A percentile compares a stretch with the other conserved stretches of the same genome.
phyloP scores from a whole-genome alignment of 306 rosid genomes.

The Malus fusca region DNA sequence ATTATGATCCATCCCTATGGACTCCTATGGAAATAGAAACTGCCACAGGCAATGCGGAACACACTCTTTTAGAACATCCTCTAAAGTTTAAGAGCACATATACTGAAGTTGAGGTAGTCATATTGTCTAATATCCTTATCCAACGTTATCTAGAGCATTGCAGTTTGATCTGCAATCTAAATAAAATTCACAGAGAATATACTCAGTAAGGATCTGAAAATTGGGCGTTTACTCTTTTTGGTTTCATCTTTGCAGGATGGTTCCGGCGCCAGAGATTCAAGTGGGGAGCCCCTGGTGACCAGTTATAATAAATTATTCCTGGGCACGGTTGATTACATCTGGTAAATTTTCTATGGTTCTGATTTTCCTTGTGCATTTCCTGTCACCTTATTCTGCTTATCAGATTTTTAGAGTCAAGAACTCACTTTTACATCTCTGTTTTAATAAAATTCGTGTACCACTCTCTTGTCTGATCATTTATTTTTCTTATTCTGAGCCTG shows the following conservation, averaged over 20 bases:
- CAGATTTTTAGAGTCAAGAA: neutral
- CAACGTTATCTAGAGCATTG: neutral
- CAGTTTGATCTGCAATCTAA: slow-evolving; percentile 9
- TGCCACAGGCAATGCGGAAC: slow-evolving; percentile 71
- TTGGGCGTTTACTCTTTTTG: neutral
- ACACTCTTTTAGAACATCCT: slow-evolving; percentile 60
- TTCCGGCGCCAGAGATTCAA: slow-evolving; percentile 62
- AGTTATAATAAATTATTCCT: slow-evolving; percentile 67
- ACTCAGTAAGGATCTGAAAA: neutral
- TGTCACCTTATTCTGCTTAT: neutral
- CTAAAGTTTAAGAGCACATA: slow-evolving; percentile 71
- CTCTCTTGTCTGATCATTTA: neutral
- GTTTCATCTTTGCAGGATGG: slow-evolving; percentile 39
- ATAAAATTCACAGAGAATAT: slow-evolving; percentile 4
- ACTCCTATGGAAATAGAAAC: slow-evolving; percentile 72
- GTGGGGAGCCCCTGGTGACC: slow-evolving; percentile 85
- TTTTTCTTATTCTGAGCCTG: slow-evolving; percentile 6
- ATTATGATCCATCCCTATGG: slow-evolving; percentile 66
- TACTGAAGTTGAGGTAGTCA: slow-evolving; percentile 62
- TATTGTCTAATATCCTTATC: neutral
- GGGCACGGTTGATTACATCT: slow-evolving; percentile 92
- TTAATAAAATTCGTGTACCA: neutral
- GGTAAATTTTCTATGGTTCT: slow-evolving; percentile 40
- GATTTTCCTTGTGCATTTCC: slow-evolving; percentile 12
- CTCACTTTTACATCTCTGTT: neutral